Base-by-base conservation (phyloP, 805 yeast genomes). In the Candida xiaguanensis region DNA sequence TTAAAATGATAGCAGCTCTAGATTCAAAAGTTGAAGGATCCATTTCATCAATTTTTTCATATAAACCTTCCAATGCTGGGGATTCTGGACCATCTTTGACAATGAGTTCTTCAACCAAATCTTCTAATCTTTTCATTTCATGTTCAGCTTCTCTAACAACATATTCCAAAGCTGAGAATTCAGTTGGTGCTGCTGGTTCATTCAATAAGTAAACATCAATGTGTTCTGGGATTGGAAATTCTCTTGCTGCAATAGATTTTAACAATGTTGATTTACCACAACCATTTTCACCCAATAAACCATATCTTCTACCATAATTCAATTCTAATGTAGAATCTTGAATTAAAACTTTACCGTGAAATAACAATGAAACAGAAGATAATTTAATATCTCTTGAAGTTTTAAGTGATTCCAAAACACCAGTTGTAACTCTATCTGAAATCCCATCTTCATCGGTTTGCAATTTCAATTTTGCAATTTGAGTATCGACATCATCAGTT, bases 241-340 rank as follows among this genome's bases (percentile, higher is more conserved):
- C 99, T 65, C 96, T 80, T 38, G 95, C 95, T 43, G 98, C 97
- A 54, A 93, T 66, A 29, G 98, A 85, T 66, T 87, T 87, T 62
- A 93, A 72, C 56, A 93, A 82, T 17, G 99, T 93, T 34, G 97
- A 89, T 70, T 93, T 93, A 72, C 99, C 99, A 73, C 98, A 93
- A 50, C 99, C 99, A 66, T 93, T 93, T 68, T 90, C 98, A 58
- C 99, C 99, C 59, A 93, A 76, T 46, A 93, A 75, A 71, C 99
- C 99, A 63, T 93, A 93, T 69, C 96, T 83, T 72, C 97, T 85
- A 62, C 98, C 99, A 65, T 82, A 91, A 72, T 93, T 93, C 67
- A 93, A 79, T 72, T 93, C 99, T 52, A 93, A 70, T 35, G 74
- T 75, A 28, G 97, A 84, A 67, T 93, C 98, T 69, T 88, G 96